Conservation (phyloP, 1,139 yeast species). For the Zygosaccharomyces sapae region DNA sequence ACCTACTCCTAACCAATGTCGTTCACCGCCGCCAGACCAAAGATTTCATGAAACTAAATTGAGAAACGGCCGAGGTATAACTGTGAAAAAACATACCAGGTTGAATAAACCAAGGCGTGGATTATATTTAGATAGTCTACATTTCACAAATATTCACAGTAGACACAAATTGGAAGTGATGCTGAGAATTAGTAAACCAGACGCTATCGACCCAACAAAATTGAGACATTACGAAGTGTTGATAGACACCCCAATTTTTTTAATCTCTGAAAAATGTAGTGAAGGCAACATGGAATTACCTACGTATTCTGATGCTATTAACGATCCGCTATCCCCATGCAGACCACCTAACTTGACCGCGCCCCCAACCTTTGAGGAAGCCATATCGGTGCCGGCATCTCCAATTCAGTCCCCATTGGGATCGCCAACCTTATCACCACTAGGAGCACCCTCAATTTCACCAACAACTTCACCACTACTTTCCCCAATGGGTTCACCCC, state of each 20-base stretch:
- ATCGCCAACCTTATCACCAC: slow-evolving; percentile 7
- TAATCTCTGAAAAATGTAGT: slow-evolving; percentile 69
- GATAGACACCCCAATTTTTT: slow-evolving; percentile 76
- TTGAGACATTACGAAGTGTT: slow-evolving; percentile 86
- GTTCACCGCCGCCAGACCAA: slow-evolving; percentile 12
- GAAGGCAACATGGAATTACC: slow-evolving; percentile 70
- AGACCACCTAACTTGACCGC: slow-evolving; percentile 16
- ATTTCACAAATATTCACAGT: slow-evolving; percentile 64
- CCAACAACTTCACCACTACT: slow-evolving; percentile 17
- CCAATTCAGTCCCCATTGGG: slow-evolving; percentile 21
- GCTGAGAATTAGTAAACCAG: slow-evolving; percentile 66
- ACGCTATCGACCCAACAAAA: slow-evolving; percentile 50
- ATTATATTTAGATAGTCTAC: slow-evolving; percentile 63
- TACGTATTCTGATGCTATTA: slow-evolving; percentile 50
- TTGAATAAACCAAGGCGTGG: slow-evolving; percentile 37
- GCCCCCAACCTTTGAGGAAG: slow-evolving; percentile 61
- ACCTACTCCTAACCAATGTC: background rate
- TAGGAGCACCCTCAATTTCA: slow-evolving; percentile 27
- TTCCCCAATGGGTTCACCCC: slow-evolving; percentile 32
- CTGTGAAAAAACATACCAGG: slow-evolving; percentile 27
- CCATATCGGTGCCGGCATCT: slow-evolving; percentile 40
- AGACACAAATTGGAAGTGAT: slow-evolving; percentile 76
- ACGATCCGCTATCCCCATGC: slow-evolving; percentile 13
- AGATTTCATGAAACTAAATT: slow-evolving; percentile 24
- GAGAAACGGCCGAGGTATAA: slow-evolving; percentile 26